These are phyloP conservation scores for Rhodotorula sp. DNA, from an alignment of 1,284 basidiomycete species.

Conservation along the genomic window DNA sequence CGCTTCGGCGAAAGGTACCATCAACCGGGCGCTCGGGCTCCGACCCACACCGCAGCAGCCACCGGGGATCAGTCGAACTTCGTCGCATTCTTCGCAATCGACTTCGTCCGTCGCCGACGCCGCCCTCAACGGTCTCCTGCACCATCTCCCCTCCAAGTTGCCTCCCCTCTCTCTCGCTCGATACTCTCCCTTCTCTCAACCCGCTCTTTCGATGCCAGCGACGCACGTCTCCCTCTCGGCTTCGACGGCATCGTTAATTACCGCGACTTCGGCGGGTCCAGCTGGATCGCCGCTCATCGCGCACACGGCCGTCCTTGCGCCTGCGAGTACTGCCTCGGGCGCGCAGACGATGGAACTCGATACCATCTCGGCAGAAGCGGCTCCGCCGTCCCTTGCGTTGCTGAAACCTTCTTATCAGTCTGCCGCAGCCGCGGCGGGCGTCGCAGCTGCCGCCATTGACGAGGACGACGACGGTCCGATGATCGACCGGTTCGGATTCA, in stretches of 20 bases:
- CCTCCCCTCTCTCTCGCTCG: conserved; percentile 28
- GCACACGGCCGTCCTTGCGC: conserved; percentile 4
- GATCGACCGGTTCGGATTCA: conserved; percentile 92
- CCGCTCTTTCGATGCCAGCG: conserved; percentile 15
- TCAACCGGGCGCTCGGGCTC: conserved; percentile 39
- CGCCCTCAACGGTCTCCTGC: conserved; percentile 28
- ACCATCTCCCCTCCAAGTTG: conserved; percentile 19
- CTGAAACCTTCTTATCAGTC: conserved; percentile 54
- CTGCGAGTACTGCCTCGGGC: not conserved
- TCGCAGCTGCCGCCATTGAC: conserved; percentile 46
- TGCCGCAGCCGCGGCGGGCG: not conserved
- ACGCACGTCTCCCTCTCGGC: conserved; percentile 31
- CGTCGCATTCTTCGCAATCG: not conserved
- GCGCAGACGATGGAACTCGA: conserved; percentile 74
- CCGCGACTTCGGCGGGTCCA: not conserved
- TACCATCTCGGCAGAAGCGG: conserved; percentile 80
- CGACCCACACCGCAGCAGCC: not conserved
- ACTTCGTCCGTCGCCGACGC: conserved; percentile 6
- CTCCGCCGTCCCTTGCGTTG: conserved; percentile 67
- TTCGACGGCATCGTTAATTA: not conserved
- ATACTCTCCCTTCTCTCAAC: conserved; percentile 29
- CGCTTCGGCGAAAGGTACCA: conserved; percentile 14
- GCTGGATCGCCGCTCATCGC: conserved; percentile 4
- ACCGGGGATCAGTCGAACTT: not conserved
- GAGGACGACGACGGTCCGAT: conserved; percentile 64